Base-by-base conservation (phyloP, 1,284 basidiomycete genomes). In the Apiotrichum sp. region DNA sequence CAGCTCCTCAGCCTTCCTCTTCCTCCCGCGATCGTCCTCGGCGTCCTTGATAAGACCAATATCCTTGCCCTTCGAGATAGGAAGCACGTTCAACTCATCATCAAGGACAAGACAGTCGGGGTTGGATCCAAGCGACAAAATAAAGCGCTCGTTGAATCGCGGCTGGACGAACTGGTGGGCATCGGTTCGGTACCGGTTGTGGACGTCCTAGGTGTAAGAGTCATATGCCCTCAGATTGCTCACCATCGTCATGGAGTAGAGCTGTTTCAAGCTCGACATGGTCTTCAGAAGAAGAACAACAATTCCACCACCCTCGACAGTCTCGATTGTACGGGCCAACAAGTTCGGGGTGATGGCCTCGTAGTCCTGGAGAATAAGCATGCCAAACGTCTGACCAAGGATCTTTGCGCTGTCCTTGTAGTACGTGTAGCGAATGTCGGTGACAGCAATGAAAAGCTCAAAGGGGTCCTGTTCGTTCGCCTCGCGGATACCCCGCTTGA, bases 281-380 rank as follows among this genome's bases (percentile, higher is more conserved):
- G 91, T 95, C 77, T 96, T 95, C 39, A 99, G 80, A 38, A 99
- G 78, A 14, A 98, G 78, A 2, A 97, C 87, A 3, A 99, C 86
- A 39, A 98, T 79, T 3, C 96, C 96, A 36, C 96, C 96, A 29
- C 96, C 96, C 72, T 98, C 90, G 1, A 98, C 95, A 0, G 96
- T 99, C 79, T 99, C 96, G 57, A 98, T 93, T 22, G 96, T 98
- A 50, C 95, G 81, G 5, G 96, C 96, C 33, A 98, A 85, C 56
- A 98, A 78, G 78, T 99, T 99, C 34, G 96, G 96, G 1, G 96
- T 99, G 63, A 99, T 85, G 3, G 96, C 95, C 73, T 99, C 96
- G 67, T 98, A 99, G 72, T 98, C 96, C 78, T 98, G 96, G 55
- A 99, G 79, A 7, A 98, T 84, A 62, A 92, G 86, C 93, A 98